These are phyloP conservation scores for Gymnopilus dilepis DNA, from an alignment of 768 basidiomycete species.

Conservation along the genomic window DNA sequence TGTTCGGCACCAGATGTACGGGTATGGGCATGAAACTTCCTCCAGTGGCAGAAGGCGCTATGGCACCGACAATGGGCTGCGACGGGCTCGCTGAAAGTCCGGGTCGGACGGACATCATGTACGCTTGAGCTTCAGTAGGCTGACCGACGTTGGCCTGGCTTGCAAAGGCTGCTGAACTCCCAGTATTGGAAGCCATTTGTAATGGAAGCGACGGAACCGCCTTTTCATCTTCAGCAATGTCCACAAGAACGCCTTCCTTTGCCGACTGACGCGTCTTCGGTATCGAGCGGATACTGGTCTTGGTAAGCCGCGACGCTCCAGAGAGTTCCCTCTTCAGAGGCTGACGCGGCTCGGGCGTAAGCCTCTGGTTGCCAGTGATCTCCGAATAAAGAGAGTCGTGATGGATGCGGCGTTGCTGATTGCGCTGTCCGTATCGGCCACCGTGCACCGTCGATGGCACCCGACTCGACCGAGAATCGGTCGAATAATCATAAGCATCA, in stretches of 20 bases:
- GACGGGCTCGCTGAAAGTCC: slow-evolving; percentile 14
- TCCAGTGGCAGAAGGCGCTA: slow-evolving; percentile 19
- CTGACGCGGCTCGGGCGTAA: slow-evolving; percentile 73
- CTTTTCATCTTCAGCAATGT: slow-evolving; percentile 25
- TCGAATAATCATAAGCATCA: slow-evolving; percentile 53
- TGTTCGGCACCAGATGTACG: slow-evolving; percentile 22
- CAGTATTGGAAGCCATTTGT: slow-evolving; percentile 22
- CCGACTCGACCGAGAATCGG: slow-evolving; percentile 41
- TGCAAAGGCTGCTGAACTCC: not conserved
- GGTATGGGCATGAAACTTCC: slow-evolving; percentile 26
- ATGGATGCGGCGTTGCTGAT: slow-evolving; percentile 30
- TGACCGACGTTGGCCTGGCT: not conserved
- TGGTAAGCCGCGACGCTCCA: slow-evolving; percentile 26
- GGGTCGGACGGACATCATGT: slow-evolving; percentile 54
- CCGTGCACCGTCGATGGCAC: slow-evolving; percentile 50
- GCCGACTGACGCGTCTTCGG: slow-evolving; percentile 16
- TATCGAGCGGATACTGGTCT: slow-evolving; percentile 20
- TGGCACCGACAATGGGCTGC: slow-evolving; percentile 13
- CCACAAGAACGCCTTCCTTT: slow-evolving; percentile 32
- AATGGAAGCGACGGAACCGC: slow-evolving; percentile 16
- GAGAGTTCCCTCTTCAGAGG: slow-evolving; percentile 55
- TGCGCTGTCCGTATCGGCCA: slow-evolving; percentile 31
- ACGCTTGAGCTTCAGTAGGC: slow-evolving; percentile 58
- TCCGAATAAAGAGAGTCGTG: slow-evolving; percentile 66
- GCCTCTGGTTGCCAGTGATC: slow-evolving; percentile 64